phyloP scores from a whole-genome alignment of 164 flowering plant genomes.

The Platanus orientalis region DNA sequence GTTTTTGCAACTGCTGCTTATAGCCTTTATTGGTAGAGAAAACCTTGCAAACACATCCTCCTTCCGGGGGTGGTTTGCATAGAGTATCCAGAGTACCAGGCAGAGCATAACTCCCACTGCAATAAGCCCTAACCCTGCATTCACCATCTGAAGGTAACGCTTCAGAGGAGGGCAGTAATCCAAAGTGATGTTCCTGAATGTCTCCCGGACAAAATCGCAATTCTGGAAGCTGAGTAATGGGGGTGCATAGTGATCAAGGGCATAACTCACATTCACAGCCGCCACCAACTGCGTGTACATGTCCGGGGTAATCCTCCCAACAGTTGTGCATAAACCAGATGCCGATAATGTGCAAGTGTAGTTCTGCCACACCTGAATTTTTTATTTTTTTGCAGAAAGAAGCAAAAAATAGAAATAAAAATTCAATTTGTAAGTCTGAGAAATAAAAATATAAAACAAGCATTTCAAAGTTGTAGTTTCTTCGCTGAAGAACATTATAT shows the following conservation, averaged over 20 bases:
- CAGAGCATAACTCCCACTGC: constrained; percentile 82
- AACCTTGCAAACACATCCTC: constrained; percentile 75
- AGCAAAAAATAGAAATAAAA: too few relatives aligned
- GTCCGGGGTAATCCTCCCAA: constrained; percentile 69
- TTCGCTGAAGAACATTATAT: too few relatives aligned
- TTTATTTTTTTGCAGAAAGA: too few relatives aligned
- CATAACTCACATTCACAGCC: constrained; percentile 77
- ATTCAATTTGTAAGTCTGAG: too few relatives aligned
- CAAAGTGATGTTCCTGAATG: constrained; percentile 58
- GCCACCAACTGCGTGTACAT: constrained; percentile 54
- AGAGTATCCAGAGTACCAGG: constrained; percentile 69
- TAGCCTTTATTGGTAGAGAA: constrained; percentile 19
- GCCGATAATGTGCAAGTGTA: constrained; percentile 52
- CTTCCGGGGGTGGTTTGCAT: constrained; percentile 97
- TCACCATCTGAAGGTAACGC: constrained; percentile 48
- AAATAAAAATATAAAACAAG: too few relatives aligned
- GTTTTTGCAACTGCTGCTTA: constrained; percentile 3
- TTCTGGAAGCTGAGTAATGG: constrained; percentile 64
- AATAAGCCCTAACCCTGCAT: constrained; percentile 69
- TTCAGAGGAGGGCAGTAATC: constrained; percentile 56
- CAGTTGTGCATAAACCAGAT: constrained; percentile 45
- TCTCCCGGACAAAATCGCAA: constrained; percentile 76
- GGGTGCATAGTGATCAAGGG: constrained; percentile 73
- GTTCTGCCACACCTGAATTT: constrained; percentile 72
- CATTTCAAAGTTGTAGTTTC: too few relatives aligned